phyloP scores from a whole-genome alignment of 2,329 filamentous ascomycete genomes.

The Alternaria gansuensis region DNA sequence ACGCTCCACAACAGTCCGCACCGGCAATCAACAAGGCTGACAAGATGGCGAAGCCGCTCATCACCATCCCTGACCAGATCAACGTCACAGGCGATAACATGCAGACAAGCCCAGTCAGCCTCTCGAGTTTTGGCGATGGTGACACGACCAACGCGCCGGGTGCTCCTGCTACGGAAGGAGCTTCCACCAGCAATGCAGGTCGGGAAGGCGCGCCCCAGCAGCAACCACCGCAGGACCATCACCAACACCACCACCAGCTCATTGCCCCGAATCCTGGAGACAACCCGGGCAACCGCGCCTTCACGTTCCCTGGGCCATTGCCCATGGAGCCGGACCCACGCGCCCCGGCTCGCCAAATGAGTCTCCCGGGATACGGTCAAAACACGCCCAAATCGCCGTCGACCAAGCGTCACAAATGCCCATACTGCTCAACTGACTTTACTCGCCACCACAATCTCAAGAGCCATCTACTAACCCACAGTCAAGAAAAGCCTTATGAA shows the following conservation, averaged over 20 bases:
- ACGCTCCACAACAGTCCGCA: conserved; percentile 55
- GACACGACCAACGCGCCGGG: conserved; percentile 59
- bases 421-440: conserved; percentile 95
- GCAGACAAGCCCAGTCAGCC: conserved; percentile 63
- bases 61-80: conserved; percentile 58
- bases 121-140: conserved; percentile 63
- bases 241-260: conserved; percentile 44
- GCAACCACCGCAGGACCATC: conserved; percentile 36
- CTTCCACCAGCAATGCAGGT: conserved; percentile 55
- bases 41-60: conserved; percentile 59
- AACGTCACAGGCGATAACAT: conserved; percentile 55
- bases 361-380: conserved; percentile 65
- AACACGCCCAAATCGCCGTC: conserved; percentile 73
- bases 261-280: conserved; percentile 51
- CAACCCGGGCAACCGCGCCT: conserved; percentile 61
- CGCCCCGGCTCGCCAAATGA: conserved; percentile 65
- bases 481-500: conserved; percentile 96
- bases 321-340: conserved; percentile 59
- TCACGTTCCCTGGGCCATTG: conserved; percentile 71
- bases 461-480: conserved; percentile 95
- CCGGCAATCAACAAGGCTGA: conserved; percentile 61
- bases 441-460: conserved; percentile 98
- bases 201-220: conserved; percentile 51
- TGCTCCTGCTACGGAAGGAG: conserved; percentile 61
- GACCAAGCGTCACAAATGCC: conserved; percentile 93